Evolutionary conservation across 495 filamentous ascomycete genomes (phyloP), one percentile per base, ranked within the genome.

Genomic region (Hypoxylon fuscum): DNA sequence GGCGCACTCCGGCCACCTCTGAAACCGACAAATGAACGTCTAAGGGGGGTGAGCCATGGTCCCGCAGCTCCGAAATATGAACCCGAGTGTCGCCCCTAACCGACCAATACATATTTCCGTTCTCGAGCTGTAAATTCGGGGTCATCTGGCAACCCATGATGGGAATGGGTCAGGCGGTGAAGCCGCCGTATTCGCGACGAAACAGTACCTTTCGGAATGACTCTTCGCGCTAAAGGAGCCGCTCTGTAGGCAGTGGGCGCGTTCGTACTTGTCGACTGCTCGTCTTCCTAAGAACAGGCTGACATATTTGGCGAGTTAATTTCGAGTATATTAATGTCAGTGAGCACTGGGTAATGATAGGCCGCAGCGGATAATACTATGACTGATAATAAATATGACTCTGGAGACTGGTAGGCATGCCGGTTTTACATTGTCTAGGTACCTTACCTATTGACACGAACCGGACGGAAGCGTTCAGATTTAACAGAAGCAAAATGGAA

Each of bases 151-250:
- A 48, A 27, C 27, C 35, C 51, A 41, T 62, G 38, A 25, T 48
- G 41, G 14, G 50, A 55, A 49, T 42, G 47, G 55, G 37, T 64
- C 21, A 68, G 61, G 27, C 49, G 22, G n/a, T 61, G 55, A 40
- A 73, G 57, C 15, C 53, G 65, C 17, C 38, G 55, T 59, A 55
- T 46, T 34, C 49, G 62, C 21, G 64, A 66, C 37, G 44, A 46
- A 17, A 65, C 68, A 18, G 62, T 71, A 20, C 62, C 62, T 54
- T 43, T 56, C 18, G 65, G 68, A 20, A 69, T 55, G 17, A 45
- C 34, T 21, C 22, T 42, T 17, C 53, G 41, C 23, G 54, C 31
- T 25, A 18, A 38, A 54, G 41, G 25, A 27, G 25, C 25, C 21
- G 51, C 14, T 21, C 22, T 29, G 14, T 41, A 25, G 15, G 22